These are phyloP conservation scores for Arthrinium phaeospermum DNA, from an alignment of 2,329 filamentous ascomycete genomes.

Conservation along the genomic window DNA sequence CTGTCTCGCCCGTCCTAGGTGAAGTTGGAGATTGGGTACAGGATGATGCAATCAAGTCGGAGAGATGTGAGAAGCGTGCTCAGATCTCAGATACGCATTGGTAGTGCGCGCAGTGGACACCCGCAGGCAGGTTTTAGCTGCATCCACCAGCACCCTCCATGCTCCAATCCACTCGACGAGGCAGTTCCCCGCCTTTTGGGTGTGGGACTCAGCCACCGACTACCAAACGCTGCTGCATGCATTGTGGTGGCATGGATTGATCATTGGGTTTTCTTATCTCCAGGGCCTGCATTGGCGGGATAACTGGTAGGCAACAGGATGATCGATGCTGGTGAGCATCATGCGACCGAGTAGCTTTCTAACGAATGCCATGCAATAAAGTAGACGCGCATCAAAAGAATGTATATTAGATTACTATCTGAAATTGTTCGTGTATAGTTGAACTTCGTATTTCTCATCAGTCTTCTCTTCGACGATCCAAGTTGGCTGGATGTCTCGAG, in stretches of 20 bases:
- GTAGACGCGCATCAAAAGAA: neutral
- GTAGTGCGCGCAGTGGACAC: neutral
- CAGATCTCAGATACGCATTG: neutral
- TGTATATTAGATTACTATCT: slow-evolving; percentile 5
- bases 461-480: neutral
- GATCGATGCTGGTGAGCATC: no score
- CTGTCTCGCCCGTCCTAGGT: slow-evolving; percentile 1
- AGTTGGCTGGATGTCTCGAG: neutral
- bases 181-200: neutral
- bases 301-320: no score
- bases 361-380: no score
- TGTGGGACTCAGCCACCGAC: neutral
- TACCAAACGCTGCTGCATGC: neutral
- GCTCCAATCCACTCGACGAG: neutral
- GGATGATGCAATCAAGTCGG: neutral
- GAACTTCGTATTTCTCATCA: neutral
- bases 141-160: neutral
- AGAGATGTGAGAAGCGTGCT: neutral
- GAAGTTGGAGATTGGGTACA: slow-evolving; percentile 6
- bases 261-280: no score
- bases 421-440: neutral
- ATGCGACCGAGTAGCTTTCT: neutral
- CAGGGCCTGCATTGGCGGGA: no score
- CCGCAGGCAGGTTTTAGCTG: neutral
- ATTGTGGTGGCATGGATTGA: neutral